Conservation (phyloP, 2,329 filamentous ascomycete genomes). For the Chaetomiaceae sp. region DNA sequence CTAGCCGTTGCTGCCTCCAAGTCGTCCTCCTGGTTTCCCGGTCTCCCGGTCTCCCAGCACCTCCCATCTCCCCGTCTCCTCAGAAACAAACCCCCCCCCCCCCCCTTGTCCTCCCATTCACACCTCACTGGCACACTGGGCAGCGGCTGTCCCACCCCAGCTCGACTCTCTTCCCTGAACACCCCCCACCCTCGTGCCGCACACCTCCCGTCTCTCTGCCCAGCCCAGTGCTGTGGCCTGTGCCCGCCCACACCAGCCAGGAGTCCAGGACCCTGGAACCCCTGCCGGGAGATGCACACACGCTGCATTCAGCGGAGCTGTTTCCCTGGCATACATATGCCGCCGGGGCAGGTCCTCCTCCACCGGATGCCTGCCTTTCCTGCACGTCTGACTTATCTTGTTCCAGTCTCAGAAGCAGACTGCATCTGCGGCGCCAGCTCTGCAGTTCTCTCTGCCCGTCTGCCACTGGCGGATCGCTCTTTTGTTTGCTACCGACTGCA, state of each 20-base stretch:
- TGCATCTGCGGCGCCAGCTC: constrained; percentile 32
- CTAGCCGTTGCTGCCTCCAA: not conserved
- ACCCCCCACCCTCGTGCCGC: not conserved
- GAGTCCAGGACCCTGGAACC: constrained; percentile 30
- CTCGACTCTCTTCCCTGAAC: not conserved
- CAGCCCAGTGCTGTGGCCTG: constrained; percentile 22
- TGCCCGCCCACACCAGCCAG: constrained; percentile 22
- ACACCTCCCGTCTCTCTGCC: not conserved
- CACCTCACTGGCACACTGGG: too few relatives aligned
- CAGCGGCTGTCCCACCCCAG: not conserved
- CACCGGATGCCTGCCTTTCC: constrained; percentile 17
- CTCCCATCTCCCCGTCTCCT: too few relatives aligned
- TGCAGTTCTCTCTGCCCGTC: constrained; percentile 27
- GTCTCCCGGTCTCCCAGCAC: too few relatives aligned
- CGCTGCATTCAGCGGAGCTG: constrained; percentile 32
- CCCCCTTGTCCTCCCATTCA: too few relatives aligned
- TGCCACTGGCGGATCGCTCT: constrained; percentile 24
- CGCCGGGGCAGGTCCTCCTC: constrained; percentile 28
- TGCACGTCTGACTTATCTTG: constrained; percentile 30
- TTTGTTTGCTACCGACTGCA: constrained; percentile 27
- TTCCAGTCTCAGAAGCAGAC: constrained; percentile 27
- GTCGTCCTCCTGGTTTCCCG: too few relatives aligned
- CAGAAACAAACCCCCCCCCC: too few relatives aligned
- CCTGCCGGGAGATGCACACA: constrained; percentile 31
- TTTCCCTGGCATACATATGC: constrained; percentile 35